phyloP scores from a whole-genome alignment of 148 eudicot species.

The Heliamphora exappendiculata region DNA sequence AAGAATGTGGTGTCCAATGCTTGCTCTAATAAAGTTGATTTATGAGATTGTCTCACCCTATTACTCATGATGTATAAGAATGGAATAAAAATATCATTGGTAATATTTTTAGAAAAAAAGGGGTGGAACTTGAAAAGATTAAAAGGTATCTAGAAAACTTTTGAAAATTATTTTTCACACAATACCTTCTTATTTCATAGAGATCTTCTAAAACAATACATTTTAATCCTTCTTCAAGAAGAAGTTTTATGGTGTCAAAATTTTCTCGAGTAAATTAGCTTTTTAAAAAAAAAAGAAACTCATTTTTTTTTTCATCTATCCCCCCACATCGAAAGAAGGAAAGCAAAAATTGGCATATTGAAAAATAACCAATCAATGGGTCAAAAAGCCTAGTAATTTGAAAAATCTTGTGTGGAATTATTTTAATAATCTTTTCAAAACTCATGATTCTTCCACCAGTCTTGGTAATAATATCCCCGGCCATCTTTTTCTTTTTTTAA shows the following conservation, averaged over 20 bases:
- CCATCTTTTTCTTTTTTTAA: too few species aligned
- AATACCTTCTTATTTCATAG: not conserved
- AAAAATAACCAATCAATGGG: not conserved
- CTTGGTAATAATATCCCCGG: not conserved
- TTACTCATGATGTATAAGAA: not conserved
- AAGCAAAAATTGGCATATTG: not conserved
- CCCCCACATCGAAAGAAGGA: not conserved
- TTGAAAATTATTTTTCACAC: not conserved
- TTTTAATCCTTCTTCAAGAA: not conserved
- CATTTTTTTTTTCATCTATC: not conserved
- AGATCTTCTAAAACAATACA: not conserved
- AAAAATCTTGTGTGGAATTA: not conserved
- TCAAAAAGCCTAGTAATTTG: not conserved
- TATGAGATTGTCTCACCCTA: too few species aligned
- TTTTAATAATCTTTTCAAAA: too few species aligned
- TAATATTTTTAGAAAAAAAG: not conserved
- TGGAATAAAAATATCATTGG: not conserved
- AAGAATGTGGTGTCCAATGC: too few species aligned
- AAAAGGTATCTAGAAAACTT: not conserved
- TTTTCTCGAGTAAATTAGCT: not conserved
- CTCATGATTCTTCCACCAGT: too few species aligned
- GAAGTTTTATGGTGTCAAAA: not conserved
- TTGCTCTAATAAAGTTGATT: too few species aligned
- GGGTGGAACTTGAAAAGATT: not conserved
- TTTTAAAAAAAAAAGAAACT: too few species aligned